phyloP scores from a whole-genome alignment of 371 early-diverging fungal species.

The Mucor circinelloides region DNA sequence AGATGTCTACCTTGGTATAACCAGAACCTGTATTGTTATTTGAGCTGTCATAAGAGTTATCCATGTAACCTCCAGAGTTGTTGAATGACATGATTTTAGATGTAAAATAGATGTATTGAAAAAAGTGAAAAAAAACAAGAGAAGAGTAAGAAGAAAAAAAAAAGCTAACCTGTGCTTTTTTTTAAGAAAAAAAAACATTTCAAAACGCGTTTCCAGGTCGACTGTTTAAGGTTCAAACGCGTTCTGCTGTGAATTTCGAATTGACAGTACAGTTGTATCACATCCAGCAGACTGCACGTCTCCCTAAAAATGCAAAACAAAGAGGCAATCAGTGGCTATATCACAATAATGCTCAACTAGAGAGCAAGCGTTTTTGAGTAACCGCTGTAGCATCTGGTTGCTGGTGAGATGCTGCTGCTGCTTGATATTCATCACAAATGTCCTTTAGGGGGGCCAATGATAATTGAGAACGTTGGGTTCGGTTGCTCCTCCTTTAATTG shows the following conservation, averaged over 20 bases:
- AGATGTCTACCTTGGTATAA: conserved; percentile 5
- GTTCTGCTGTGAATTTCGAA: background rate
- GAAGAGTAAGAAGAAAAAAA: background rate
- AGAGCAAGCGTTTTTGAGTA: background rate
- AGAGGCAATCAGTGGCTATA: background rate
- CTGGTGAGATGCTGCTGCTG: background rate
- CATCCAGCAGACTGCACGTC: background rate
- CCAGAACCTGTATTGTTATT: background rate
- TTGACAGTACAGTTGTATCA: background rate
- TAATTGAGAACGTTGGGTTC: conserved; percentile 1
- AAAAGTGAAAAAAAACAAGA: background rate
- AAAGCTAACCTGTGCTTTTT: background rate
- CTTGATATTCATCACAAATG: background rate
- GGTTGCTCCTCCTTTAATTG: background rate
- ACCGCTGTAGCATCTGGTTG: background rate
- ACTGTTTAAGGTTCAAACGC: background rate
- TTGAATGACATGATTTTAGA: conserved; percentile 3
- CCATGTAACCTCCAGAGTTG: conserved; percentile 11
- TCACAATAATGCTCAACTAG: background rate
- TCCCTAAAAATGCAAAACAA: background rate
- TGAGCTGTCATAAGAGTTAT: conserved; percentile 8
- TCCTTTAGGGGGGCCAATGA: background rate
- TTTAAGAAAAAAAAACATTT: background rate
- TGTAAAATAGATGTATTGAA: background rate
- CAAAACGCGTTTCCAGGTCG: background rate